These are phyloP conservation scores for Prunus davidiana DNA, from an alignment of 306 rosid genomes.

Conservation along the genomic window DNA sequence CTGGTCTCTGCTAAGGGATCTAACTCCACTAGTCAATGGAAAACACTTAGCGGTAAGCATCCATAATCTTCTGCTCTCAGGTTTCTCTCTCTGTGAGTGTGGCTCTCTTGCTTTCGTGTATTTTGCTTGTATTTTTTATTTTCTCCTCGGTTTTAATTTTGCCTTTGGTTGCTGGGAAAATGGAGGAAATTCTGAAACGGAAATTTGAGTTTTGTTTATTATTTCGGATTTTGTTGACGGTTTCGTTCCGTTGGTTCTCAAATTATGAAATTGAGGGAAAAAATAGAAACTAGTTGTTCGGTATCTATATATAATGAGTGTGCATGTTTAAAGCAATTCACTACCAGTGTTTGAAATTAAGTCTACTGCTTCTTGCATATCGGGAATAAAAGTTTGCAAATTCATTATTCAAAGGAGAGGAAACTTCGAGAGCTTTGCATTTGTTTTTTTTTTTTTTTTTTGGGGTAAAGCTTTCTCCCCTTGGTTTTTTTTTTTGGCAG, in stretches of 20 bases:
- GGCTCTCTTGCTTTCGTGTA: neutral
- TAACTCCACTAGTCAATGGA: slow-evolving; percentile 38
- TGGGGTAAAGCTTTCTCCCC: neutral
- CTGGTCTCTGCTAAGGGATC: slow-evolving; percentile 82
- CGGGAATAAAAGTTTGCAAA: neutral
- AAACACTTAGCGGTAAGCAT: slow-evolving; percentile 58
- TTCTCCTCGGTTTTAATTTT: neutral
- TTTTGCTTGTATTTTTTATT: neutral
- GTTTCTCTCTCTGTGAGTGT: neutral
- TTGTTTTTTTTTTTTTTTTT: neutral
- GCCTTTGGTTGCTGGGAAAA: slow-evolving; percentile 3
- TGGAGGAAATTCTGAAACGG: neutral
- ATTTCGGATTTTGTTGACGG: neutral
- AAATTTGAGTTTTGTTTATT: neutral
- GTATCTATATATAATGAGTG: neutral
- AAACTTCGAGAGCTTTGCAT: neutral
- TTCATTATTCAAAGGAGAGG: neutral
- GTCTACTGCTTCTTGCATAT: neutral
- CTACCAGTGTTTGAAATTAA: neutral
- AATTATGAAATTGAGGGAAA: neutral
- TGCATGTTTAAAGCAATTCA: neutral
- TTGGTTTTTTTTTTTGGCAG: neutral
- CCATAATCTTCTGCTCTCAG: neutral
- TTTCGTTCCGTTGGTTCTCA: neutral
- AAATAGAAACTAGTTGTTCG: neutral